Evolutionary conservation across 208 protist species (phyloP).

Genomic region (Wallacemonas sp.): DNA sequence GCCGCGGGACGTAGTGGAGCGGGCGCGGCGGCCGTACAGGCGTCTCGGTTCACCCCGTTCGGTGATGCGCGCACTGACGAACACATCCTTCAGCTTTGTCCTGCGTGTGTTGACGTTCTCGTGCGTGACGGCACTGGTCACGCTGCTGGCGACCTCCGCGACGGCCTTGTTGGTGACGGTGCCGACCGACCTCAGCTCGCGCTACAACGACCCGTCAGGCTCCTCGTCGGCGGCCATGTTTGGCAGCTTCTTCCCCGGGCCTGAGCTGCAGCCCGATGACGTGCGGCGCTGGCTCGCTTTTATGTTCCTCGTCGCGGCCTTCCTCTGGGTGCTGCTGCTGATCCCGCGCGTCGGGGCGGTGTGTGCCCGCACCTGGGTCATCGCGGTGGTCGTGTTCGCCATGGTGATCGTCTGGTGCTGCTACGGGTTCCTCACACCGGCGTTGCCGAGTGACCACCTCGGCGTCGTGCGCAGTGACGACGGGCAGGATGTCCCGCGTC

Average conservation of each 20-base stretch:
- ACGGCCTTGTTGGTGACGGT: constrained; percentile 26
- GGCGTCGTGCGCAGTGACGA: too few species aligned
- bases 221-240: background rate
- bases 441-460: constrained; percentile 6
- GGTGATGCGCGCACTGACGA: constrained; percentile 15
- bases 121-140: constrained; percentile 23
- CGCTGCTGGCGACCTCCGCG: constrained; percentile 23
- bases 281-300: constrained; percentile 9
- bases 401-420: background rate
- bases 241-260: background rate
- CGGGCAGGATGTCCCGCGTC: too few species aligned
- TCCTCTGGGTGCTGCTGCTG: constrained; percentile 11
- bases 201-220: background rate
- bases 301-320: constrained; percentile 5
- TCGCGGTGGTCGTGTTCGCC: background rate
- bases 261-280: constrained; percentile 11
- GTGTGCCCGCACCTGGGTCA: constrained; percentile 1
- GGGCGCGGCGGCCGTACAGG: constrained; percentile 22
- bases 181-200: constrained; percentile 11
- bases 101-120: constrained; percentile 27
- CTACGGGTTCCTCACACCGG: constrained; percentile 7
- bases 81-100: constrained; percentile 30
- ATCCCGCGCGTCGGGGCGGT: constrained; percentile 5
- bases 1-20: constrained; percentile 26
- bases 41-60: constrained; percentile 17